These are phyloP conservation scores for Beverwykella pulmonaria DNA, from an alignment of 495 filamentous ascomycete species.

Conservation along the genomic window DNA sequence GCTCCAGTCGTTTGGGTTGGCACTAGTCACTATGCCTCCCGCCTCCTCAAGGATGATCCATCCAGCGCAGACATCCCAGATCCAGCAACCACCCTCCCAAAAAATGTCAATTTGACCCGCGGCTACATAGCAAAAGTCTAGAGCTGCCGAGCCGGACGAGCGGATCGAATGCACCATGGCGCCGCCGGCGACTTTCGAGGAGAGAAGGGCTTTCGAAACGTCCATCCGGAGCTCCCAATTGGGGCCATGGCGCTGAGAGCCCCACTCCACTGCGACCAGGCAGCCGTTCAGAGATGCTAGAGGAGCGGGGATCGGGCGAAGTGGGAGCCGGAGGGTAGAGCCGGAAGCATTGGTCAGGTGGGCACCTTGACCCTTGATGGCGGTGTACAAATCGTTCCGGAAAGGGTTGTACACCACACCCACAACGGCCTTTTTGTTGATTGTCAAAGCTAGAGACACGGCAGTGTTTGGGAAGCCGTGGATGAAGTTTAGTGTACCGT, in stretches of 20 bases:
- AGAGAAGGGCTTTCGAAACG: conserved; percentile 20
- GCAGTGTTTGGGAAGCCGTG: conserved; percentile 37
- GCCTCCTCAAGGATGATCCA: conserved; percentile 39
- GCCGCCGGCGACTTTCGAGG: conserved; percentile 20
- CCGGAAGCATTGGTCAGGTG: conserved; percentile 18
- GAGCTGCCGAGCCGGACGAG: conserved; percentile 33
- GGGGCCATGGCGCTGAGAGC: conserved; percentile 31
- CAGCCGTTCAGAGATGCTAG: conserved; percentile 27
- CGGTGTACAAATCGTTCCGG: conserved; percentile 24
- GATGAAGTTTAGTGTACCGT: conserved; percentile 39
- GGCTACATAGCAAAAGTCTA: conserved; percentile 39
- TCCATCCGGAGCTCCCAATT: conserved; percentile 36
- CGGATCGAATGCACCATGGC: conserved; percentile 34
- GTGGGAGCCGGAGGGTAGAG: conserved; percentile 5
- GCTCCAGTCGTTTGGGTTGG: conserved; percentile 34
- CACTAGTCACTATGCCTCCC: conserved; percentile 31
- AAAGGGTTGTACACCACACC: conserved; percentile 37
- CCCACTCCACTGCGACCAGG: conserved; percentile 37
- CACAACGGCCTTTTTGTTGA: conserved; percentile 31
- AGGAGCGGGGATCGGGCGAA: conserved; percentile 13
- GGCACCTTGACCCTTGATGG: conserved; percentile 31
- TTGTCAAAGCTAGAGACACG: conserved; percentile 32
- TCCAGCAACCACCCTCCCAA: conserved; percentile 37
- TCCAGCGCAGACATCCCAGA: conserved; percentile 39
- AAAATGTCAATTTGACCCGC: conserved; percentile 31